Evolutionary conservation across 2,329 filamentous ascomycete species (phyloP), one percentile per base, ranked within the genome.

Genomic region (Ophiostoma perfectum): DNA sequence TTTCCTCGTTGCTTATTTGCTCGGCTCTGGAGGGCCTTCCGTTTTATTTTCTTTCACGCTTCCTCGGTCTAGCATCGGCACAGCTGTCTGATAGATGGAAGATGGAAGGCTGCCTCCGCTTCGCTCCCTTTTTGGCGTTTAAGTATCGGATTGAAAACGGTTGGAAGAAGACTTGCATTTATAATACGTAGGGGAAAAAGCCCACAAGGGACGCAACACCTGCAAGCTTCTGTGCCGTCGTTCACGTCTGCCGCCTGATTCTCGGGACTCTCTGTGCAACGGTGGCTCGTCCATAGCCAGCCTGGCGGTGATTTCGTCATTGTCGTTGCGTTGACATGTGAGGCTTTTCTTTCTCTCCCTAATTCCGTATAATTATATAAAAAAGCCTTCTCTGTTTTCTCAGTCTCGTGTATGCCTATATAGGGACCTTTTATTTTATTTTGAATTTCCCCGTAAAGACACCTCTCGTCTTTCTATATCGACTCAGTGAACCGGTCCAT

Each of bases 261-360:
- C 18, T 55, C 49, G 49, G 49, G 9, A 55, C 49, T 55, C 49
- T 55, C 49, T 55, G 49, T 55, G 49, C 49, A 55, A 55, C 49
- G 18, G n/a, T 55, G 49, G 49, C 42, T 12, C 8, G 42, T 7
- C 49, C 18, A 18, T n/a, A 18, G 49, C 27, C 18, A 55, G 49
- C 49, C 49, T 55, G 49, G 9, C 49, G 49, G 49, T 55, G 49
- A 55, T 55, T 55, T 27, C 49, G n/a, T 55, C 49, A 55, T 55
- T 4, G 49, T 18, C 18, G 18, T 7, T 52, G 49, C 49, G 18
- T 55, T 18, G n/a, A n/a, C n/a, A n/a, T n/a, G n/a, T 2, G n/a
- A 4, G n/a, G n/a, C 3, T 27, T 55, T 11, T 18, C 11, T 27
- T 27, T 52, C 1, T 27, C 27, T 9, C n/a, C 27, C 16, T 55